These are phyloP conservation scores for Triticum timopheevii DNA, from an alignment of 176 grass and related monocot species.

Conservation along the genomic window DNA sequence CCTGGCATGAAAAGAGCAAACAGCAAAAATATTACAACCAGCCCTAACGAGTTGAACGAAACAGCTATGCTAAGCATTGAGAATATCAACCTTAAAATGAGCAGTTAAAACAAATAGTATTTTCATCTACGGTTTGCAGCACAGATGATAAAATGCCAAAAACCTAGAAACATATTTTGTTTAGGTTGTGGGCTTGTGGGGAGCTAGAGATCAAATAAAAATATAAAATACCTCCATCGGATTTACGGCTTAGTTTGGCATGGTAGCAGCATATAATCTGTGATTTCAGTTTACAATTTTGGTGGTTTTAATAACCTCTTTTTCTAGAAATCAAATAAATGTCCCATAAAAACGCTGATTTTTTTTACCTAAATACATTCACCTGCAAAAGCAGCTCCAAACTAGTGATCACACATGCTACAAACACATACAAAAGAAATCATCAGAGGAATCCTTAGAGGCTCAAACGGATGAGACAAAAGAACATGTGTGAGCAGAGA, in stretches of 20 bases:
- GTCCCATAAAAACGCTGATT: not conserved
- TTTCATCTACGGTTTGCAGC: slow-evolving; percentile 13
- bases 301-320: not conserved
- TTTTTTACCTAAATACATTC: not conserved
- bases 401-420: not conserved
- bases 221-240: not conserved
- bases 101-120: slow-evolving; percentile 13
- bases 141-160: not conserved
- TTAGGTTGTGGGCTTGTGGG: slow-evolving; percentile 15
- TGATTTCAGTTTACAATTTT: not conserved
- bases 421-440: slow-evolving; percentile 2
- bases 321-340: not conserved
- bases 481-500: not conserved
- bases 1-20: slow-evolving; percentile 1
- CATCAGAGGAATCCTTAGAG: slow-evolving; percentile 5
- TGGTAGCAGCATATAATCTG: not conserved
- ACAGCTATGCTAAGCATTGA: not conserved
- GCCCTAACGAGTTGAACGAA: slow-evolving; percentile 7
- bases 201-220: not conserved
- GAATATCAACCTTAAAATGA: not conserved
- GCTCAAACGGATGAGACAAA: not conserved
- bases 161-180: not conserved
- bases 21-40: not conserved
- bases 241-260: slow-evolving; percentile 17
- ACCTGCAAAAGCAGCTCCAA: not conserved